phyloP scores from a whole-genome alignment of 176 grass and related monocot species.

The Avena insularis region DNA sequence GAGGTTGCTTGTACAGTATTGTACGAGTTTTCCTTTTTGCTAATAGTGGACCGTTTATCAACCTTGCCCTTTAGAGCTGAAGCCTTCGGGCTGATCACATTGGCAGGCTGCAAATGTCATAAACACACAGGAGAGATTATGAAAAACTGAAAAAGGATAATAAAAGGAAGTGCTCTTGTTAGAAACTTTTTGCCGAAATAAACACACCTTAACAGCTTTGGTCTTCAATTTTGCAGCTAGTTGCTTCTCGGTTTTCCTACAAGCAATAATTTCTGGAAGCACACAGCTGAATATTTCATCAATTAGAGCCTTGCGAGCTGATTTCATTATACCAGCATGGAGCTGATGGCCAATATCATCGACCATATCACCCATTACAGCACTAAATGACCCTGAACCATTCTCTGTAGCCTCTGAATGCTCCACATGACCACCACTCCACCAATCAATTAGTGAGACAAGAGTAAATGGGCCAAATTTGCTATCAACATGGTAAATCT shows the following conservation, averaged over 20 bases:
- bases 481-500: constrained; percentile 83
- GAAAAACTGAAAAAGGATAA: constrained; percentile 6
- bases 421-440: constrained; percentile 61
- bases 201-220: constrained; percentile 58
- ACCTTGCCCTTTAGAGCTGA: constrained; percentile 35
- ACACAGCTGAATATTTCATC: constrained; percentile 88
- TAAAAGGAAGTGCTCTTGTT: not conserved
- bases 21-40: constrained; percentile 42
- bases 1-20: constrained; percentile 21
- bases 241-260: constrained; percentile 59
- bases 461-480: constrained; percentile 87
- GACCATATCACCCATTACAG: constrained; percentile 59
- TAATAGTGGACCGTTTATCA: constrained; percentile 15
- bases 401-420: constrained; percentile 46
- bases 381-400: constrained; percentile 46
- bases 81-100: constrained; percentile 49
- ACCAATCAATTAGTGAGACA: constrained; percentile 75
- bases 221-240: constrained; percentile 52
- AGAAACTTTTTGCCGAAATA: constrained; percentile 28
- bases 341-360: constrained; percentile 74
- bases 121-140: constrained; percentile 11
- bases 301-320: constrained; percentile 72
- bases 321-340: constrained; percentile 91
- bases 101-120: constrained; percentile 42
- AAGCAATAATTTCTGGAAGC: constrained; percentile 79